Conservation (phyloP, 257 asterid species). For the Nicotiana tabacum region DNA sequence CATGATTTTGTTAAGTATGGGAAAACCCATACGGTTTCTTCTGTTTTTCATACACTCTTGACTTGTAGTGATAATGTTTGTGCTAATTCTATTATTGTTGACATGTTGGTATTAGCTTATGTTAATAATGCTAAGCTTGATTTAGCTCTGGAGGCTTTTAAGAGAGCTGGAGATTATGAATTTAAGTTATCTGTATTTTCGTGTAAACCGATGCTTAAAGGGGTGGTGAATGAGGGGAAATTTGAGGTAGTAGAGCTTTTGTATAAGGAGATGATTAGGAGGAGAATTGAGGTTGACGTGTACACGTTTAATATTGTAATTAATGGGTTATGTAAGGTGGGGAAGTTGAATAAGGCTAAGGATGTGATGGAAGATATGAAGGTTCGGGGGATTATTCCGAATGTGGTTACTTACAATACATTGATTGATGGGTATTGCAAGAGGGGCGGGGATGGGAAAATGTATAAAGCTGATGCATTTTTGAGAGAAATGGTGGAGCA, state of each 20-base stretch:
- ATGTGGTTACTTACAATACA: constrained; percentile 65
- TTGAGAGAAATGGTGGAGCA: constrained; percentile 71
- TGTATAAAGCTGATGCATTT: constrained; percentile 59
- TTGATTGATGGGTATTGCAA: constrained; percentile 71
- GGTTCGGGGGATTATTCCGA: constrained; percentile 51
- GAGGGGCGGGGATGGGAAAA: constrained; percentile 65
- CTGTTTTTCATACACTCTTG: constrained; percentile 52
- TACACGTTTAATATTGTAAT: constrained; percentile 56
- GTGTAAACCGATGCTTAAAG: constrained; percentile 53
- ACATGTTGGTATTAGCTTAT: constrained; percentile 53
- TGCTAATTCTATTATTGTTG: constrained; percentile 53
- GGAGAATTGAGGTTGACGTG: constrained; percentile 52
- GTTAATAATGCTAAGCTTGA: constrained; percentile 40
- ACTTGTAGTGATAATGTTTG: constrained; percentile 42
- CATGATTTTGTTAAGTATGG: constrained; percentile 40
- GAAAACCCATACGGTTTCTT: constrained; percentile 29
- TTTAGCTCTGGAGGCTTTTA: constrained; percentile 69
- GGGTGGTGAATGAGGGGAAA: constrained; percentile 44
- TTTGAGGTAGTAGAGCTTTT: constrained; percentile 45
- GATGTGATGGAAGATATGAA: constrained; percentile 84
- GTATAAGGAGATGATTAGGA: constrained; percentile 68
- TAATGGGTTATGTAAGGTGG: constrained; percentile 73
- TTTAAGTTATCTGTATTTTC: constrained; percentile 51
- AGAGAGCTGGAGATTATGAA: constrained; percentile 72
- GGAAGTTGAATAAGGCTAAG: constrained; percentile 66